Evolutionary conservation across 2,329 filamentous ascomycete species (phyloP), one percentile per base, ranked within the genome.

Genomic region (Trichoderma sp.): DNA sequence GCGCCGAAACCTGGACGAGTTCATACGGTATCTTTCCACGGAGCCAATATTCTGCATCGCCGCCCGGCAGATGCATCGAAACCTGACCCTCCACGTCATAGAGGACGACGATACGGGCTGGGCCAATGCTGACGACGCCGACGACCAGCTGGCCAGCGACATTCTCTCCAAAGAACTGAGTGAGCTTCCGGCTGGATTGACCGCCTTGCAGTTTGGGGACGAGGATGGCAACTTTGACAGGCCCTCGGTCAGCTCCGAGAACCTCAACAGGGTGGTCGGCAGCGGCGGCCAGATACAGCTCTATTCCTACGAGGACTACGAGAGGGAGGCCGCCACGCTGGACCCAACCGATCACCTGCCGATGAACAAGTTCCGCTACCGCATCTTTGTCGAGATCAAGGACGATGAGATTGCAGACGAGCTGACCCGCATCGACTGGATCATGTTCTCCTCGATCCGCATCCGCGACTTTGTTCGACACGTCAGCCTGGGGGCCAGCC

Each of bases 371-470:
- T 82, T 89, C 48, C 90, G 95, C 67, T 99, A 95, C 82, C 92
- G 93, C 69, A 87, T 90, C 59, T 91, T 98, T 69, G 96, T 98
- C 89, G 90, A 91, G 43, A 89, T 90, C 26, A 84, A 90, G 1
- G 90, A 96, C 61, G 91, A 96, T 67, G 87, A 92, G 56, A 89
- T 98, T 69, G 94, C 94, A 17, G 89, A 90, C 66, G 95, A 99
- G 76, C 85, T 99, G 72, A 98, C 95, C 4, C 85, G 94, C 67
- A 96, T 99, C 63, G 95, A 99, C 78, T 98, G 94, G 94, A 88
- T 96, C 76, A 95, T 98, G 90, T 98, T 97, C 76, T 96, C 91
- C 60, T 93, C 93, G 1, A 97, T 98, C 67, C 88, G 92, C 28
- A 91, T 96, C 63, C 91, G 95, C 66, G 95, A 99, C 77, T 87